phyloP scores from a whole-genome alignment of 768 basidiomycete species.

The Erythrobasidium yunnanense region DNA sequence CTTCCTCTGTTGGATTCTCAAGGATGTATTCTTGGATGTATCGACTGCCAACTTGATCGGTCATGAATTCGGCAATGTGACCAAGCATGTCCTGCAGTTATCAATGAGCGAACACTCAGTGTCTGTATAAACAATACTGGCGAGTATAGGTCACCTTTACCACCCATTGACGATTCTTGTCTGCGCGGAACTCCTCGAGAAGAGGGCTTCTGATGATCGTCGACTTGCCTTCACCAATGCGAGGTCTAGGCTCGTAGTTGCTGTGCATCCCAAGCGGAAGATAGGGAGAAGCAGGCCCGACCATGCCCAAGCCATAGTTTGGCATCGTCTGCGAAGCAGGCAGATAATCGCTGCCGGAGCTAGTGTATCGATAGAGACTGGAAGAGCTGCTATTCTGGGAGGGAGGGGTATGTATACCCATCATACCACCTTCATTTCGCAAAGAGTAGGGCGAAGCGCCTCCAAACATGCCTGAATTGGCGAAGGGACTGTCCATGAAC shows the following conservation, averaged over 20 bases:
- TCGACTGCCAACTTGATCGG: constrained; percentile 94
- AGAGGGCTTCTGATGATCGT: constrained; percentile 55
- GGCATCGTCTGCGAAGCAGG: not conserved
- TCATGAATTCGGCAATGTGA: constrained; percentile 77
- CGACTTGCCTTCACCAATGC: constrained; percentile 17
- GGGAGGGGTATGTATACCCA: not conserved
- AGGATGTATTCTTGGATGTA: constrained; percentile 58
- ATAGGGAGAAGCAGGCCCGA: not conserved
- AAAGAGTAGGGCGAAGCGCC: no score
- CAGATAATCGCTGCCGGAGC: not conserved
- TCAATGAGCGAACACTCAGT: not conserved
- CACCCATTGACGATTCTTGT: constrained; percentile 70
- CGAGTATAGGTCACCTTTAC: constrained; percentile 58
- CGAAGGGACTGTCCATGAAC: no score
- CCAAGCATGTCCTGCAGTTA: constrained; percentile 65
- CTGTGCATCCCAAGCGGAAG: not conserved
- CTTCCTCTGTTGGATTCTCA: constrained; percentile 9
- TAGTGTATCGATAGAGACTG: not conserved
- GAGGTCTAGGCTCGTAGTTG: not conserved
- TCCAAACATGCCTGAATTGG: no score
- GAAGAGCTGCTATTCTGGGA: not conserved
- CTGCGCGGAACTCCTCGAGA: constrained; percentile 73
- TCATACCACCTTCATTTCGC: not conserved
- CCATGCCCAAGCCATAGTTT: constrained; percentile 8
- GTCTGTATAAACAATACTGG: not conserved